phyloP scores from a whole-genome alignment of 2,329 filamentous ascomycete species.

The Cercospora sojina region DNA sequence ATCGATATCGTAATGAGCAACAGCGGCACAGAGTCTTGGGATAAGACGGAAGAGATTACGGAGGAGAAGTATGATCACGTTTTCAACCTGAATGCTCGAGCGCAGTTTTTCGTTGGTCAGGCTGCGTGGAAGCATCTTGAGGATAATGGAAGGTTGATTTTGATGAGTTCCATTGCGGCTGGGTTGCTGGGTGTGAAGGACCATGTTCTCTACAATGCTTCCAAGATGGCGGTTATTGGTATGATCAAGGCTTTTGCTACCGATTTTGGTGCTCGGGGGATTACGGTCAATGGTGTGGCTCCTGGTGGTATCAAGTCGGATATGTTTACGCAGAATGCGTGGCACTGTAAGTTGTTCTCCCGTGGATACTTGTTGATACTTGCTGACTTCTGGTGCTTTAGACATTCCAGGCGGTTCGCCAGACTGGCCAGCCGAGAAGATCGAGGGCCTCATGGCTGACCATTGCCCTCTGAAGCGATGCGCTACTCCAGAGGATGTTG shows the following conservation, averaged over 20 bases:
- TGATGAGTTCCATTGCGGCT: slow-evolving; percentile 71
- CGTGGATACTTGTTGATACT: background rate
- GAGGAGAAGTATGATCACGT: slow-evolving; percentile 71
- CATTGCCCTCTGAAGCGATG: slow-evolving; percentile 52
- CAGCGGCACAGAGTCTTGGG: slow-evolving; percentile 64
- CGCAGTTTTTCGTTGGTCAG: slow-evolving; percentile 76
- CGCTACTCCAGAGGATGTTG: slow-evolving; percentile 49
- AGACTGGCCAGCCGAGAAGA: slow-evolving; percentile 52
- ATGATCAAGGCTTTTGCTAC: slow-evolving; percentile 71
- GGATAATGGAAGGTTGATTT: slow-evolving; percentile 68
- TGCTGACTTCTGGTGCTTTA: background rate
- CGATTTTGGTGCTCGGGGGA: slow-evolving; percentile 65
- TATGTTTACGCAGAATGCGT: slow-evolving; percentile 61
- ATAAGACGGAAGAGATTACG: slow-evolving; percentile 65
- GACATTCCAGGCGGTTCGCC: slow-evolving; percentile 50
- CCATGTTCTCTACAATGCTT: slow-evolving; percentile 69
- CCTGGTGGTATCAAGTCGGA: slow-evolving; percentile 73
- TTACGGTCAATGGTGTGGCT: slow-evolving; percentile 71
- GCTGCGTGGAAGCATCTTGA: slow-evolving; percentile 70
- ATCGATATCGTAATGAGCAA: slow-evolving; percentile 55
- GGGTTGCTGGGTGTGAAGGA: slow-evolving; percentile 66
- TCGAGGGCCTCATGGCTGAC: slow-evolving; percentile 51
- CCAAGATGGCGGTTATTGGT: slow-evolving; percentile 71
- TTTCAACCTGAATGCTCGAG: slow-evolving; percentile 66
- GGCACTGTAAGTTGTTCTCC: slow-evolving; percentile 24